Evolutionary conservation across 2,329 filamentous ascomycete species (phyloP), one percentile per base, ranked within the genome.

Genomic region (Bipolaris gigantea): DNA sequence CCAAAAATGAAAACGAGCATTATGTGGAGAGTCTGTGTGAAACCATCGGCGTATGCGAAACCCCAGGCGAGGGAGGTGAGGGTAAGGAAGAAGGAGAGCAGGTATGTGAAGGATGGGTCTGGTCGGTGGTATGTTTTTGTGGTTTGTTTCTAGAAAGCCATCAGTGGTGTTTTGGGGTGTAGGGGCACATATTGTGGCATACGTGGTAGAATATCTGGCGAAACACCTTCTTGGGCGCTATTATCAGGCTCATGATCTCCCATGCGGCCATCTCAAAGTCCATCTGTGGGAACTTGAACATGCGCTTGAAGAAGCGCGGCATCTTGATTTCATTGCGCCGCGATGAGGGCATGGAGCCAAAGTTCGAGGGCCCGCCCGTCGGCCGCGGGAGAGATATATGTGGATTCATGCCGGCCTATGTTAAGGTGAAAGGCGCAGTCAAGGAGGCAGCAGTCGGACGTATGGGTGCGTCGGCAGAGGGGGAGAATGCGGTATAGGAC

Each of bases 251-350:
- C 57, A 84, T 86, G 83, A 89, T 88, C 72, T 89, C 86, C 86
- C 86, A 89, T 62, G 87, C 83, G 18, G 86, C 86, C 80, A 87
- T 87, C 70, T 89, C 86, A 69, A 89, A 89, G 77, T 89, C 86
- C 86, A 89, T 88, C 64, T 87, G 85, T 10, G 85, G 85, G 67
- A 88, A 88, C 72, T 89, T 89, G 80, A 88, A 87, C 45, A 88
- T 75, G 53, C 85, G 80, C 67, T 85, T 85, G 76, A 88, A 87
- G 79, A 87, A 87, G 62, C 84, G 82, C 60, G 85, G 85, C 79
- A 87, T 84, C 41, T 82, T 81, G 66, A 85, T 73, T 49, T 82
- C 81, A 50, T 77, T 77, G 55, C 81, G 77, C 59, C 76, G 76
- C 53, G 78, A 64, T 36, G 81, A 77, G 2, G 78, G 73, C 16